A percentile compares a stretch with the other conserved stretches of the same genome.
Evolutionary conservation across 2,329 filamentous ascomycete genomes (phyloP).

Genomic region (Tolypocladium pustulatum): DNA sequence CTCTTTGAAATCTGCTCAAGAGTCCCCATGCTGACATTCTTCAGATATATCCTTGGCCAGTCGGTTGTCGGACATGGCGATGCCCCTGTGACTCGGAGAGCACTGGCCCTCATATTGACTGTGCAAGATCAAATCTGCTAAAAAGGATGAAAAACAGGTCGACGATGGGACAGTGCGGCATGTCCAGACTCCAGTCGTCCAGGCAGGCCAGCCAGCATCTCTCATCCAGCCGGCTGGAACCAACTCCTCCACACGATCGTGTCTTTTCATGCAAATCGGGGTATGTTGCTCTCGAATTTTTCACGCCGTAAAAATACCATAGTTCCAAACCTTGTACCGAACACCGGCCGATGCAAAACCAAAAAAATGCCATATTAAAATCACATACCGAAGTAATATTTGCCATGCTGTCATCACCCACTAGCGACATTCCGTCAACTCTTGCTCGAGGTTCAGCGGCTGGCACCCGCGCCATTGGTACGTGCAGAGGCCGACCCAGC

Average conservation of each 20-base stretch:
- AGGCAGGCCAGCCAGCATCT: background rate
- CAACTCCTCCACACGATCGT: constrained; percentile 8
- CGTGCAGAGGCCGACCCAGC: constrained; percentile 16
- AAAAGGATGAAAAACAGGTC: background rate
- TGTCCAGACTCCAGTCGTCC: background rate
- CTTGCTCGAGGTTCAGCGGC: constrained; percentile 2
- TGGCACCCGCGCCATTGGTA: constrained; percentile 19
- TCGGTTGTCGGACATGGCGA: background rate
- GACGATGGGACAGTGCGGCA: background rate
- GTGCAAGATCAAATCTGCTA: background rate
- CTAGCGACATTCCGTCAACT: background rate
- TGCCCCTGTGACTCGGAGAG: background rate
- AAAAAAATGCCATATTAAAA: constrained; percentile 11
- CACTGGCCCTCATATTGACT: background rate
- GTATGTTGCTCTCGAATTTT: constrained; percentile 14
- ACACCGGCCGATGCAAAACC: constrained; percentile 16
- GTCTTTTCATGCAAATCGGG: constrained; percentile 14
- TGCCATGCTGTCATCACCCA: constrained; percentile 2
- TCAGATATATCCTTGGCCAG: background rate
- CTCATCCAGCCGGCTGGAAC: constrained; percentile 6
- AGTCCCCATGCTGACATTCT: background rate
- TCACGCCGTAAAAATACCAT: constrained; percentile 9
- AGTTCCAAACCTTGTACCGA: constrained; percentile 11
- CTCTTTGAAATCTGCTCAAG: background rate
- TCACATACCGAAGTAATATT: constrained; percentile 1